Conservation (phyloP, 345 rosid species). For the Bruguiera sexangula region DNA sequence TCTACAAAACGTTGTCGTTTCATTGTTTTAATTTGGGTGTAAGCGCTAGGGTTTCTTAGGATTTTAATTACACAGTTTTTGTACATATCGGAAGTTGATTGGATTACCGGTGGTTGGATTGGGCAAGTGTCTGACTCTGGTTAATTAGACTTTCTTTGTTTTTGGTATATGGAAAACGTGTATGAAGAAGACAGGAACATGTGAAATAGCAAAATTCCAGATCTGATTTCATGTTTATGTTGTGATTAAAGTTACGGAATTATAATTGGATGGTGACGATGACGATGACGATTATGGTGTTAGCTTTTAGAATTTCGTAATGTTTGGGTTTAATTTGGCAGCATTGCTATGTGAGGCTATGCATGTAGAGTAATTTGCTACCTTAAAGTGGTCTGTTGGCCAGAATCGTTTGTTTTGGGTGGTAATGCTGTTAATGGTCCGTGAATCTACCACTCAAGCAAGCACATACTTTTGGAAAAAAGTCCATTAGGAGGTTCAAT, state of each 20-base stretch:
- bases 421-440: too few relatives aligned
- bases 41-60: not conserved
- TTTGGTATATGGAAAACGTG: conserved; percentile 12
- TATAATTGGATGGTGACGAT: not conserved
- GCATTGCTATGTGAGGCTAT: not conserved
- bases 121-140: conserved; percentile 8
- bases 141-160: not conserved
- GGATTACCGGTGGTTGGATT: conserved; percentile 7
- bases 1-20: not conserved
- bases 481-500: too few relatives aligned
- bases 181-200: not conserved
- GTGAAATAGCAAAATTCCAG: conserved; percentile 1
- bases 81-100: conserved; percentile 15
- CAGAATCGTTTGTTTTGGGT: too few relatives aligned
- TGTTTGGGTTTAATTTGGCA: not conserved
- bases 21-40: too few relatives aligned
- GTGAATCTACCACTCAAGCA: too few relatives aligned
- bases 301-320: not conserved
- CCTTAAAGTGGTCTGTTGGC: too few relatives aligned
- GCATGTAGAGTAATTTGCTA: not conserved
- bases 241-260: not conserved
- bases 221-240: not conserved
- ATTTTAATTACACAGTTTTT: conserved; percentile 3
- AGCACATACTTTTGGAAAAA: too few relatives aligned
- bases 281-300: not conserved